Base-by-base conservation (phyloP, 2,329 filamentous ascomycete species). In the Sordariomycetes sp. region DNA sequence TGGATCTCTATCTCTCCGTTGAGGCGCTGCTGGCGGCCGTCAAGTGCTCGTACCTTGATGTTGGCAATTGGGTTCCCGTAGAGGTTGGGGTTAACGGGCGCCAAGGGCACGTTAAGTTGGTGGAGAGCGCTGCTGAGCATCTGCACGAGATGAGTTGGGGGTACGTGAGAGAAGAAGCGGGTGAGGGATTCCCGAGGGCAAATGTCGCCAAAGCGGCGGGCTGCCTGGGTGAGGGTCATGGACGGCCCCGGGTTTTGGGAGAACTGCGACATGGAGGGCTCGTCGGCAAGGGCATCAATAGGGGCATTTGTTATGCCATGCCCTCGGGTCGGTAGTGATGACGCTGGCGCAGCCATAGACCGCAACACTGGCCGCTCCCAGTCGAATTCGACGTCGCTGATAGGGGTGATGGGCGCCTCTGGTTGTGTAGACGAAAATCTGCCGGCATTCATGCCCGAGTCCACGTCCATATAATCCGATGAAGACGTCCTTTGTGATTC, bases 241-340 rank as follows among this genome's bases (percentile, higher is more conserved):
- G 88, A 86, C 1, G 94, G 79, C 6, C 79, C 74, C 0, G 86
- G 87, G 4, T 70, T 78, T 33, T 80, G 70, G 5, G 84, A 83
- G 68, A 96, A 96, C 55, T 96, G 92, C 39, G 68, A 75, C 75
- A 82, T 81, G 38, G 82, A 82, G 1, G 90, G 90, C 53, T 96
- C 92, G 46, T 94, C 85, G 32, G 79, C 79, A 2, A 96, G 75
- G 34, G 75, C 69, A 37, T 82, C 76, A 35, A 73, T 61, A 35
- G 73, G 59, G 38, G 69, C 55, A 35, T 56, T 55, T 49, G 50
- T 41, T 51, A 53, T 34, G 33, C 59, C 42, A 33, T 47, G 39
- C 39, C 55, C 49, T 30, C 50, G 45, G 30, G 51, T 42, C 33
- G 55, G 50, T 34, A 53, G 44, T 41, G 53, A 55, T 43, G 54